These are phyloP conservation scores for Vicia sativa DNA, from an alignment of 306 rosid genomes.

Conservation along the genomic window DNA sequence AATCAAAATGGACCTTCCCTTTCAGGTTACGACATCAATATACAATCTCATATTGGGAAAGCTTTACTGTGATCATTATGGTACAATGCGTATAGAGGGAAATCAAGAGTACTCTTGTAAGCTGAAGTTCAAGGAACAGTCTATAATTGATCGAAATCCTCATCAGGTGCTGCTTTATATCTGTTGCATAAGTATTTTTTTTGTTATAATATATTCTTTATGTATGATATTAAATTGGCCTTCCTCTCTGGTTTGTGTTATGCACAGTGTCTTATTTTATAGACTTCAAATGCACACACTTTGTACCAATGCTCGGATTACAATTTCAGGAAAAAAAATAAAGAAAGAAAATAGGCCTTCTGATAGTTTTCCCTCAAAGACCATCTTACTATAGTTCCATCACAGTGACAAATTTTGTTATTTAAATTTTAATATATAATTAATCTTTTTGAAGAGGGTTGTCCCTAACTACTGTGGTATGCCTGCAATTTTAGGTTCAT, in stretches of 20 bases:
- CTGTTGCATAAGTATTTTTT: conserved; percentile 23
- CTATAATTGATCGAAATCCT: conserved; percentile 97
- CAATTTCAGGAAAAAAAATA: not conserved
- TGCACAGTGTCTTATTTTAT: conserved; percentile 13
- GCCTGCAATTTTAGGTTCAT: conserved; percentile 63
- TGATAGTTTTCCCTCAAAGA: not conserved
- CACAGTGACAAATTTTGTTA: no score
- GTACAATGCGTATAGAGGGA: conserved; percentile 95
- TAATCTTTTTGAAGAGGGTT: conserved; percentile 5
- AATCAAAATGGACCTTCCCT: conserved; percentile 36
- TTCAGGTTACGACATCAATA: conserved; percentile 95
- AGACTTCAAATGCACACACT: conserved; percentile 17
- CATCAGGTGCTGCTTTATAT: conserved; percentile 72
- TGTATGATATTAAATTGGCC: conserved; percentile 1
- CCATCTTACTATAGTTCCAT: not conserved
- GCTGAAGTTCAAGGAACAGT: conserved; percentile 96
- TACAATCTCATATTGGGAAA: conserved; percentile 98
- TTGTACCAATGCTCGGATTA: conserved; percentile 2
- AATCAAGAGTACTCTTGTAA: conserved; percentile 79
- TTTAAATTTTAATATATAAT: not conserved
- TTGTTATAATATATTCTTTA: conserved; percentile 17
- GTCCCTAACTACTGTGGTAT: conserved; percentile 23
- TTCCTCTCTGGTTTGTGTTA: conserved; percentile 34
- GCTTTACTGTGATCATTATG: conserved; percentile 96
- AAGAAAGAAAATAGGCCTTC: not conserved